Evolutionary conservation across 2,329 filamentous ascomycete genomes (phyloP).

Genomic region (Epichloe gansuensis): DNA sequence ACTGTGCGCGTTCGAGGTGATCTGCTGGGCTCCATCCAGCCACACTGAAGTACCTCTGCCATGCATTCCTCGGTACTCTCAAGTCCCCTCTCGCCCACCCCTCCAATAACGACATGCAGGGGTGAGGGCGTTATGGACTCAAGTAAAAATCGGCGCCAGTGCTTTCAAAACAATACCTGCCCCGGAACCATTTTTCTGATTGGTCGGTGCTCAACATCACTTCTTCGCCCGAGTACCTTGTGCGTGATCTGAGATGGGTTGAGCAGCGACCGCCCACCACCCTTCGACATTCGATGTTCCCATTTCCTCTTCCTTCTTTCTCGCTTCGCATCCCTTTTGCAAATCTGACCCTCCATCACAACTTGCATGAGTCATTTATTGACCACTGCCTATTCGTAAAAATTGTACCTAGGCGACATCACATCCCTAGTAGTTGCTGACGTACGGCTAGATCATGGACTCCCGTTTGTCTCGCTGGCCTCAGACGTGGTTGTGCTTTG

Average conservation of each 20-base stretch:
- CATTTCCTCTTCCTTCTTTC: constrained; percentile 10
- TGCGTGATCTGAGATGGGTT: constrained; percentile 20
- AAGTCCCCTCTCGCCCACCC: background rate
- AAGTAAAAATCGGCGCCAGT: constrained; percentile 21
- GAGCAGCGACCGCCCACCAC: constrained; percentile 11
- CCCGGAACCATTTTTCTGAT: constrained; percentile 27
- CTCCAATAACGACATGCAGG: background rate
- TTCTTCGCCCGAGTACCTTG: constrained; percentile 21
- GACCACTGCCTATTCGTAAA: background rate
- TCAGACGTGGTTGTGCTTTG: background rate
- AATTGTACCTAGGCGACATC: background rate
- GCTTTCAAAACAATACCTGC: constrained; percentile 24
- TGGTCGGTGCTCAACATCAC: constrained; percentile 23
- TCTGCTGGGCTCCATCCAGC: background rate
- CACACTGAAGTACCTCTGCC: background rate
- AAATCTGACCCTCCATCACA: constrained; percentile 15
- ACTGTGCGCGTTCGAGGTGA: too few relatives aligned
- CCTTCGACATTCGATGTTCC: constrained; percentile 8
- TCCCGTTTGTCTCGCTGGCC: background rate
- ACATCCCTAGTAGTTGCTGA: too few relatives aligned
- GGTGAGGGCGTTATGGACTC: constrained; percentile 7
- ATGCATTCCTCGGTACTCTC: background rate
- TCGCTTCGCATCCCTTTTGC: constrained; percentile 15
- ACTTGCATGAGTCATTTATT: constrained; percentile 21
- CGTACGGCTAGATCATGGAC: background rate